Percentiles rank a stretch among this genome's conserved stretches.
Conservation (phyloP, 805 yeast species). For the Yarrowia bubula region DNA sequence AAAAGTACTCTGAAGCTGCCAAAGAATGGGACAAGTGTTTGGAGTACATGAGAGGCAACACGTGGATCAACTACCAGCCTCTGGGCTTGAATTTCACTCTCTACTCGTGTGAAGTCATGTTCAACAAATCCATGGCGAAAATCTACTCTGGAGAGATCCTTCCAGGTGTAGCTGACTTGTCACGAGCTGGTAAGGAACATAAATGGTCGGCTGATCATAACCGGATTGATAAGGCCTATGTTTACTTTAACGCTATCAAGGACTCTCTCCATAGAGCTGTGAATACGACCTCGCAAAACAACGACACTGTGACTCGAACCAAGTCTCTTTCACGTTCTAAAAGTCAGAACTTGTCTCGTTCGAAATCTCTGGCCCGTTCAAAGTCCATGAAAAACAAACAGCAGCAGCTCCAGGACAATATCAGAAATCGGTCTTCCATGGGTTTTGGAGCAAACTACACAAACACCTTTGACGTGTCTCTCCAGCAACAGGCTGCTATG, state of each 20-base stretch:
- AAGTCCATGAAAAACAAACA: constrained; percentile 22
- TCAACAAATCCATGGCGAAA: constrained; percentile 3
- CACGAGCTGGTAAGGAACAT: background rate
- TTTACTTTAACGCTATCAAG: constrained; percentile 11
- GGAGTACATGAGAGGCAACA: constrained; percentile 27
- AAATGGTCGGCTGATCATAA: constrained; percentile 8
- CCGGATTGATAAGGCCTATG: constrained; percentile 19
- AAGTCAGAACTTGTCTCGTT: background rate
- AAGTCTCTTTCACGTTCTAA: constrained; percentile 7
- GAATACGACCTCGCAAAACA: background rate
- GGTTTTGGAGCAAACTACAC: constrained; percentile 25
- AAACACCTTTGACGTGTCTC: constrained; percentile 16
- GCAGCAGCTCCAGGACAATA: constrained; percentile 23
- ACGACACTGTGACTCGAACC: background rate
- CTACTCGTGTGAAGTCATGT: constrained; percentile 19
- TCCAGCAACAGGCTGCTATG: background rate
- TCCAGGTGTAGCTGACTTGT: background rate
- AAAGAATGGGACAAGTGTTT: constrained; percentile 7
- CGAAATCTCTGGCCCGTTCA: constrained; percentile 1
- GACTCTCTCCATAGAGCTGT: constrained; percentile 7
- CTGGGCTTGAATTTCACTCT: constrained; percentile 19
- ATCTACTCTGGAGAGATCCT: constrained; percentile 1
- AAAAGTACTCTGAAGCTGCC: constrained; percentile 16
- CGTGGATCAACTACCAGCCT: constrained; percentile 23
- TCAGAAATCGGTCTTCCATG: constrained; percentile 23